A percentile compares a stretch with the other conserved stretches of the same genome.
Conservation (phyloP, 495 filamentous ascomycete species). For the Aspergillus ostianus region DNA sequence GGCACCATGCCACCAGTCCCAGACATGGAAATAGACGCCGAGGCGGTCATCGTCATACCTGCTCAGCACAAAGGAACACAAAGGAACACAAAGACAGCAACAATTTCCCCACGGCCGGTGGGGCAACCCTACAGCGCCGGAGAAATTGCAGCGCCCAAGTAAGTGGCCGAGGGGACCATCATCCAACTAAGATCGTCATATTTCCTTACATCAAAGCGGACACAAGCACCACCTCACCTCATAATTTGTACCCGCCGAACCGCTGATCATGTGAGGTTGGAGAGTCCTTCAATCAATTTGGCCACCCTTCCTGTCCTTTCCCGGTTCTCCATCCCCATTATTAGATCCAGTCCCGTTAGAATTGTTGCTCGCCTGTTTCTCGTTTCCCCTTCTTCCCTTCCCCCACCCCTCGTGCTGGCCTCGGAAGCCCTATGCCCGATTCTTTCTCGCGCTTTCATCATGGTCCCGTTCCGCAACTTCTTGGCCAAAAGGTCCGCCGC, state of each 20-base stretch:
- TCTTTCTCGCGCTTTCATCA: constrained; percentile 22
- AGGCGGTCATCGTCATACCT: no score
- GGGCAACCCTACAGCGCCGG: constrained; percentile 2
- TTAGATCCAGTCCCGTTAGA: constrained; percentile 3
- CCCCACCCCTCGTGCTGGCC: neutral
- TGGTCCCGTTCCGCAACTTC: constrained; percentile 76
- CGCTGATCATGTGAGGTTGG: constrained; percentile 31
- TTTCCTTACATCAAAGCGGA: constrained; percentile 6
- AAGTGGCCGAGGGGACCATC: neutral
- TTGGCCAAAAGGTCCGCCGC: constrained; percentile 59
- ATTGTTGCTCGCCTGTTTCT: constrained; percentile 8
- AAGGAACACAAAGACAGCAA: no score
- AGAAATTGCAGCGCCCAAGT: neutral
- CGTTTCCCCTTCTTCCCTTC: neutral
- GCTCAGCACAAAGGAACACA: no score
- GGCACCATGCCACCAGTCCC: no score
- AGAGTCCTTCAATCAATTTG: constrained; percentile 12
- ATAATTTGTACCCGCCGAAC: constrained; percentile 21
- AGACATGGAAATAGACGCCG: no score
- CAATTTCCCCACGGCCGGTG: neutral
- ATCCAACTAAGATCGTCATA: constrained; percentile 1
- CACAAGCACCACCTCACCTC: constrained; percentile 14
- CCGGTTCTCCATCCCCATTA: neutral
- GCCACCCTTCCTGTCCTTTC: constrained; percentile 9
- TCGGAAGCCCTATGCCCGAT: neutral